Evolutionary conservation across 1,284 basidiomycete genomes (phyloP).

Genomic region (Ceratobasidium sp.): DNA sequence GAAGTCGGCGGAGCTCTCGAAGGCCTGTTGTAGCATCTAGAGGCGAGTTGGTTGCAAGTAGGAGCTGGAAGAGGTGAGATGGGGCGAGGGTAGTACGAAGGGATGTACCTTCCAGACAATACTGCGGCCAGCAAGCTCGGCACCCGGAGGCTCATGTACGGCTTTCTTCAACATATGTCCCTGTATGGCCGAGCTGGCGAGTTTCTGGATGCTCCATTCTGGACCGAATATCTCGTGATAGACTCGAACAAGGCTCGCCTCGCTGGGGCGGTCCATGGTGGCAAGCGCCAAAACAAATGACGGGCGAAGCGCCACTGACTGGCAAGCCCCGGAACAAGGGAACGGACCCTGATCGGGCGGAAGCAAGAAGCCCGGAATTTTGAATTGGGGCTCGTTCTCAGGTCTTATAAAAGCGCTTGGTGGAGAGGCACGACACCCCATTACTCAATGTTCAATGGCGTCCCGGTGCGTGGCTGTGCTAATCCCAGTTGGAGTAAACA

Average conservation of each 20-base stretch:
- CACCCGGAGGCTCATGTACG: constrained; percentile 52
- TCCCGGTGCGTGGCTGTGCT: constrained; percentile 46
- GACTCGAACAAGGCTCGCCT: constrained; percentile 62
- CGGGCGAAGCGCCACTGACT: no score
- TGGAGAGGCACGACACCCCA: constrained; percentile 27
- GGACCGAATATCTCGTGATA: constrained; percentile 74
- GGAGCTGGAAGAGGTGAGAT: constrained; percentile 22
- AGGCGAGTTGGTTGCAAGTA: constrained; percentile 24
- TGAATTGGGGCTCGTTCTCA: constrained; percentile 34
- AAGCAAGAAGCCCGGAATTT: constrained; percentile 23
- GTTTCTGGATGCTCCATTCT: constrained; percentile 69
- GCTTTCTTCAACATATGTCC: constrained; percentile 66
- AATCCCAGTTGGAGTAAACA: constrained; percentile 29
- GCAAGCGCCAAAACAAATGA: not conserved
- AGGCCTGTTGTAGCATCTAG: constrained; percentile 28
- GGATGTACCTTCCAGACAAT: constrained; percentile 79
- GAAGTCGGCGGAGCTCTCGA: constrained; percentile 35
- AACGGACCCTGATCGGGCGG: not conserved
- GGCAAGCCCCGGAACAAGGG: no score
- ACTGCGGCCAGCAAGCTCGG: constrained; percentile 73
- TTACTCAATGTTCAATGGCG: constrained; percentile 37
- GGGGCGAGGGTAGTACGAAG: not conserved
- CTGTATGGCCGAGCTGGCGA: constrained; percentile 74
- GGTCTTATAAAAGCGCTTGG: constrained; percentile 43
- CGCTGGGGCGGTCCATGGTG: constrained; percentile 29